A percentile compares a stretch with the other conserved stretches of the same genome.
Conservation (phyloP, 129 eudicot species). For the Chrysanthemum makinoi region DNA sequence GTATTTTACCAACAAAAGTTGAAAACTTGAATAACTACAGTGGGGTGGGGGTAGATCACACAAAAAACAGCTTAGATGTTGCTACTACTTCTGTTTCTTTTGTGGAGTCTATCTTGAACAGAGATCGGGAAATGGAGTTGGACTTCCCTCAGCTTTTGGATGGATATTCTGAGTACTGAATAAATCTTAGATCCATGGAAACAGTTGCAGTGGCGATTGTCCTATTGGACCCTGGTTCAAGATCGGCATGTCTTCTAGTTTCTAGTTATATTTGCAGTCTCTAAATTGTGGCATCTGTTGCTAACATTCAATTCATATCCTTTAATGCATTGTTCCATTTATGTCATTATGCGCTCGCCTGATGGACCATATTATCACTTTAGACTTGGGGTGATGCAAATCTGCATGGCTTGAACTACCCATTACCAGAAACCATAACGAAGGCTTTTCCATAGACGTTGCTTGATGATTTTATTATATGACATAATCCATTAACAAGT, state of each 20-base stretch:
- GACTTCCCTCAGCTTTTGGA: slow-evolving; percentile 57
- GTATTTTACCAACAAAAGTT: slow-evolving; percentile 2
- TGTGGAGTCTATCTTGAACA: slow-evolving; percentile 71
- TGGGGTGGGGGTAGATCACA: slow-evolving; percentile 17
- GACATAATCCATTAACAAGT: neutral
- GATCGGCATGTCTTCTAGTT: slow-evolving; percentile 12
- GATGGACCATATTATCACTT: too few species aligned
- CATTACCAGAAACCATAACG: too few species aligned
- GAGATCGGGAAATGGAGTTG: slow-evolving; percentile 60
- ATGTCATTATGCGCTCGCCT: neutral
- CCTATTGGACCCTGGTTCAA: neutral
- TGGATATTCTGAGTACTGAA: slow-evolving; percentile 47
- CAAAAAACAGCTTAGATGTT: slow-evolving; percentile 22
- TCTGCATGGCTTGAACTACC: too few species aligned
- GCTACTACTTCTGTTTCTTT: slow-evolving; percentile 49
- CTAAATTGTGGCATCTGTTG: slow-evolving; percentile 8
- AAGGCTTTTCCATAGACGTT: too few species aligned
- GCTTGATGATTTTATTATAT: neutral
- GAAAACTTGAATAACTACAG: slow-evolving; percentile 16
- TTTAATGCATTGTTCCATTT: neutral
- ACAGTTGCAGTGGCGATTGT: neutral
- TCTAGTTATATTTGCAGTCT: slow-evolving; percentile 19
- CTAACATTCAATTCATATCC: slow-evolving; percentile 13
- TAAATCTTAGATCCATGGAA: neutral
- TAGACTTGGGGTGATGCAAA: too few species aligned